Conservation (phyloP, 148 eudicot species). For the Rhododendron mucronatum region DNA sequence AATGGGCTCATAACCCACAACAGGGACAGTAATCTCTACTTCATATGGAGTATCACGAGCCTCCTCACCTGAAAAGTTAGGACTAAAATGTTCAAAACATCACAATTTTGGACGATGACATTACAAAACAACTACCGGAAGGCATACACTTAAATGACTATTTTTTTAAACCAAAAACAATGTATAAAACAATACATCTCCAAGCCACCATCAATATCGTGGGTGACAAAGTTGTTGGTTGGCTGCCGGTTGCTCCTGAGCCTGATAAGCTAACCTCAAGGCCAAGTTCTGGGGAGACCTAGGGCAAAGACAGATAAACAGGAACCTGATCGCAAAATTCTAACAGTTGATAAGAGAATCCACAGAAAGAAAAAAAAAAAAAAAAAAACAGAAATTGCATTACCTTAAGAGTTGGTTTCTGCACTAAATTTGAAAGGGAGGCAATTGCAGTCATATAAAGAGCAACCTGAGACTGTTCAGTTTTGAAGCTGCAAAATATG, state of each 20-base stretch:
- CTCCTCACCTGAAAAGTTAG: constrained; percentile 48
- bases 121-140: background rate
- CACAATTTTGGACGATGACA: background rate
- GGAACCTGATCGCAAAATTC: background rate
- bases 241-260: constrained; percentile 68
- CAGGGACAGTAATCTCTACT: constrained; percentile 73
- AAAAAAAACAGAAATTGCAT: constrained; percentile 1
- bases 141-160: background rate
- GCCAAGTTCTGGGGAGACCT: constrained; percentile 74
- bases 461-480: constrained; percentile 71
- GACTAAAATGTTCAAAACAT: constrained; percentile 9
- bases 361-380: background rate
- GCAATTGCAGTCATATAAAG: constrained; percentile 84
- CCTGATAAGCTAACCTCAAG: constrained; percentile 75
- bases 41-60: constrained; percentile 59
- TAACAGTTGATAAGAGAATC: background rate
- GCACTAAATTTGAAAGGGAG: constrained; percentile 67
- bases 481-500: constrained; percentile 55
- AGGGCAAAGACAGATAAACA: constrained; percentile 2
- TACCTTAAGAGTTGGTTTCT: constrained; percentile 74
- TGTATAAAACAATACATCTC: constrained; percentile 54
- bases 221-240: constrained; percentile 89
- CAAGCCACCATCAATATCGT: constrained; percentile 62
- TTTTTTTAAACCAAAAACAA: background rate
- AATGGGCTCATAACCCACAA: constrained; percentile 64